A percentile compares a stretch with the other conserved stretches of the same genome.
These are phyloP conservation scores for Chondrus crispus DNA, from an alignment of 23 red algal genomes.

Conservation along the genomic window DNA sequence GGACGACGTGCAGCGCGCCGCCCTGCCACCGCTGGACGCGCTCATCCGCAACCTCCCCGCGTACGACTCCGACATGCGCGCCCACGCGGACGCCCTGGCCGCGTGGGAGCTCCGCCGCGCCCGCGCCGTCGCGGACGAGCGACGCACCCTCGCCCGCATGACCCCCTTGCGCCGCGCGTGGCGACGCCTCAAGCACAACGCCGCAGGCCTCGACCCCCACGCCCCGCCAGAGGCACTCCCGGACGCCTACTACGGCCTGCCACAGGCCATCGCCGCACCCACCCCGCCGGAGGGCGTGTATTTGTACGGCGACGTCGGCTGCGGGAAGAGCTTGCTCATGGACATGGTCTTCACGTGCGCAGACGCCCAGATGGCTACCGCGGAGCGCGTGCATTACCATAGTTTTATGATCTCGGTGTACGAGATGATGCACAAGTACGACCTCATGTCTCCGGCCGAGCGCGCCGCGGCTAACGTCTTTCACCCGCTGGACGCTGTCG, in stretches of 20 bases:
- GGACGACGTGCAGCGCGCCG: background rate
- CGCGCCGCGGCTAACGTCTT: background rate
- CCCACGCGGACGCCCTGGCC: background rate
- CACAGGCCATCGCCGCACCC: conserved; percentile 11
- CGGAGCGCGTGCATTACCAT: conserved; percentile 61
- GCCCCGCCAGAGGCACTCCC: conserved; percentile 30
- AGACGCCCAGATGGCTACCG: background rate
- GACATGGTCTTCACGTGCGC: conserved; percentile 63
- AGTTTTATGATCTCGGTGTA: conserved; percentile 66
- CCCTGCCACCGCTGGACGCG: conserved; percentile 28
- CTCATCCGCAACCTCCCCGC: conserved; percentile 28
- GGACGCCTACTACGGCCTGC: conserved; percentile 30
- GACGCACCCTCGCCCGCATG: background rate
- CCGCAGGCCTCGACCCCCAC: background rate
- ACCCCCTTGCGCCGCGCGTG: conserved; percentile 1
- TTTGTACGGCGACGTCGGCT: conserved; percentile 71
- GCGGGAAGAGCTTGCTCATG: conserved; percentile 85
- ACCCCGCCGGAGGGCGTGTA: conserved; percentile 28
- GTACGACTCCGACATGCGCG: conserved; percentile 19
- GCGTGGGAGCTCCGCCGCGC: background rate
- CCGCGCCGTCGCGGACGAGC: background rate
- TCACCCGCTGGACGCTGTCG: conserved; percentile 46
- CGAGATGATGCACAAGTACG: conserved; percentile 41
- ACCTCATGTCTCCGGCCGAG: conserved; percentile 14
- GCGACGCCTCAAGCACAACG: background rate